Percentiles rank a stretch among this genome's conserved stretches.
Evolutionary conservation across 305 asterid species (phyloP).

Genomic region (Fraxinus sp.): DNA sequence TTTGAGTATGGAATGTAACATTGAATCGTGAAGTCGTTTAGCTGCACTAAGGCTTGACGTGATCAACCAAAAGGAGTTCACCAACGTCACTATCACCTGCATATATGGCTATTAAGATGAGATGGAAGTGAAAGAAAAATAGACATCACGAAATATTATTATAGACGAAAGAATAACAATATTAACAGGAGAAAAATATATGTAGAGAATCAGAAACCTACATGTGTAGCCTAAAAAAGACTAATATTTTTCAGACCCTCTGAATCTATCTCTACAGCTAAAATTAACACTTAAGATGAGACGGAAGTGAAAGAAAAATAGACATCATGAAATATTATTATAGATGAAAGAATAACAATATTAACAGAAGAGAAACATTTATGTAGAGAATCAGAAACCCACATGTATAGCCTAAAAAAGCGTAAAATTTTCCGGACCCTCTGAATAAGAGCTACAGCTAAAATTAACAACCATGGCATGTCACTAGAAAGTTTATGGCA

Average conservation of each 20-base stretch:
- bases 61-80: constrained; percentile 82
- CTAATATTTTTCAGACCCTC: neutral
- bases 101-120: constrained; percentile 18
- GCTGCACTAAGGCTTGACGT: constrained; percentile 74
- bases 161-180: constrained; percentile 1
- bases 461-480: neutral
- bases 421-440: neutral
- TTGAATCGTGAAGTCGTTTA: constrained; percentile 71
- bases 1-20: constrained; percentile 63
- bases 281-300: constrained; percentile 3
- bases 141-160: neutral
- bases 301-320: neutral
- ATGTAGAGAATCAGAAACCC: constrained; percentile 5
- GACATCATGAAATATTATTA: neutral
- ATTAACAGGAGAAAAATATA: neutral
- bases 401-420: neutral
- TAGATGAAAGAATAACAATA: constrained; percentile 1
- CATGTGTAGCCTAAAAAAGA: neutral
- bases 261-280: neutral
- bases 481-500: neutral
- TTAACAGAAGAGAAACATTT: neutral
- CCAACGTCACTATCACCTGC: constrained; percentile 79
- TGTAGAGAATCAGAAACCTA: constrained; percentile 5
- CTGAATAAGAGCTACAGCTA: neutral
- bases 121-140: neutral